These are phyloP conservation scores for Plenodomus tracheiphilus DNA, from an alignment of 2,329 filamentous ascomycete genomes.

Conservation along the genomic window DNA sequence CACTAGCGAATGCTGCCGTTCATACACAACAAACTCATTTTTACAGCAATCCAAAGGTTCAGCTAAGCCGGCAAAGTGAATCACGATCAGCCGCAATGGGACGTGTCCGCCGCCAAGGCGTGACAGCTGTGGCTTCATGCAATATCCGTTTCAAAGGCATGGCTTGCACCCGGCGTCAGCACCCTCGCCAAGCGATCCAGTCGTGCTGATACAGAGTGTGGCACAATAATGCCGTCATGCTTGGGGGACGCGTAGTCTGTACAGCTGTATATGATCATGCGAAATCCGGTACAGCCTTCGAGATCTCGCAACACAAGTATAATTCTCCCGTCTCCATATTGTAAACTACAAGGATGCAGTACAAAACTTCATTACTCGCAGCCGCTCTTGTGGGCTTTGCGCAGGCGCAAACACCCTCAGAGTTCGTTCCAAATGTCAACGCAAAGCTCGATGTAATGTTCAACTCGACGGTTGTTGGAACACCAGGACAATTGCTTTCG, in stretches of 20 bases:
- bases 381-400: conserved; percentile 27
- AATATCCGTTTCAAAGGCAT: conserved; percentile 34
- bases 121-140: conserved; percentile 25
- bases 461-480: conserved; percentile 34
- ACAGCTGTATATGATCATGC: conserved; percentile 16
- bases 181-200: conserved; percentile 17
- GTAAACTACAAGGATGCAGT: conserved; percentile 22
- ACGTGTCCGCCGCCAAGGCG: conserved; percentile 19
- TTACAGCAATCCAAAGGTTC: too few relatives aligned
- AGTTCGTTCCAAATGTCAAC: conserved; percentile 32
- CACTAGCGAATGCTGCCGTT: too few relatives aligned
- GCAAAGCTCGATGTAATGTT: conserved; percentile 38
- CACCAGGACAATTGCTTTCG: conserved; percentile 30
- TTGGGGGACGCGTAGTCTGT: conserved; percentile 26
- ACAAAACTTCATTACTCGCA: conserved; percentile 26
- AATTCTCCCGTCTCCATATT: too few relatives aligned
- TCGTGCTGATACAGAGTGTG: conserved; percentile 25
- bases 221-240: conserved; percentile 16
- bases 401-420: conserved; percentile 38
- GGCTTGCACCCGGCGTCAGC: conserved; percentile 15
- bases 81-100: not conserved
- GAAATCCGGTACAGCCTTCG: conserved; percentile 7
- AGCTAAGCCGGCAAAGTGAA: not conserved
- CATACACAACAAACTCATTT: too few relatives aligned
- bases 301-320: too few relatives aligned